A percentile compares a stretch with the other conserved stretches of the same genome.
Conservation (phyloP, 1,284 basidiomycete species). For the Rhodotorula sp. region DNA sequence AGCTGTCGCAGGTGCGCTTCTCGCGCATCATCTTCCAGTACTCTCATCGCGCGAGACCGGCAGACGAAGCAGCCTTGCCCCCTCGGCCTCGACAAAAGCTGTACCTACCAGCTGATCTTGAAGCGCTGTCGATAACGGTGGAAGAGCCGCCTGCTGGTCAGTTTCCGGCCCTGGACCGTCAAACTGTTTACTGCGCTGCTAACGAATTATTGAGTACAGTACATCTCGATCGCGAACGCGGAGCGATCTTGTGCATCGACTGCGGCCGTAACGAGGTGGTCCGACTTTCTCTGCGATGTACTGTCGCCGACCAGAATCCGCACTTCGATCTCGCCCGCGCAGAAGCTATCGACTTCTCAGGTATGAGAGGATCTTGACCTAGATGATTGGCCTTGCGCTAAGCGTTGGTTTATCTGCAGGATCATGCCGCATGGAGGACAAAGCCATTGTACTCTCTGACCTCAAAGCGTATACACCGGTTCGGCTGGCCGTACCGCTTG, state of each 20-base stretch:
- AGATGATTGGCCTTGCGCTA: no score
- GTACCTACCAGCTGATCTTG: constrained; percentile 60
- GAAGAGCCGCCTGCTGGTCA: constrained; percentile 63
- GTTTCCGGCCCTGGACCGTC: constrained; percentile 14
- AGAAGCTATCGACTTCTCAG: not conserved
- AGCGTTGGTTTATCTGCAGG: not conserved
- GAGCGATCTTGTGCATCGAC: constrained; percentile 58
- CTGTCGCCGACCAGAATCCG: constrained; percentile 55
- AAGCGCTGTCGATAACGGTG: constrained; percentile 61
- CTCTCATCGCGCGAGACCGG: constrained; percentile 37
- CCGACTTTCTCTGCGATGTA: constrained; percentile 58
- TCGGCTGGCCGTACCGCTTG: constrained; percentile 19
- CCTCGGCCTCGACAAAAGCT: constrained; percentile 14
- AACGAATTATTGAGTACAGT: constrained; percentile 52
- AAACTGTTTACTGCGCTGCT: not conserved
- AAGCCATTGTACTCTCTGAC: constrained; percentile 4
- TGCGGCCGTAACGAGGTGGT: constrained; percentile 65
- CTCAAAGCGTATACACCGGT: constrained; percentile 12
- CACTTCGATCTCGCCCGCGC: constrained; percentile 50
- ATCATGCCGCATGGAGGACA: not conserved
- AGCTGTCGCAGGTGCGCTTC: constrained; percentile 46
- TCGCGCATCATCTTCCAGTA: constrained; percentile 48
- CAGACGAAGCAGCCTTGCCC: constrained; percentile 38
- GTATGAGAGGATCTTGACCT: no score
- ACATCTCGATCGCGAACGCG: constrained; percentile 62